Conservation (phyloP, 208 protist genomes). For the Leishmania amazonensis region DNA sequence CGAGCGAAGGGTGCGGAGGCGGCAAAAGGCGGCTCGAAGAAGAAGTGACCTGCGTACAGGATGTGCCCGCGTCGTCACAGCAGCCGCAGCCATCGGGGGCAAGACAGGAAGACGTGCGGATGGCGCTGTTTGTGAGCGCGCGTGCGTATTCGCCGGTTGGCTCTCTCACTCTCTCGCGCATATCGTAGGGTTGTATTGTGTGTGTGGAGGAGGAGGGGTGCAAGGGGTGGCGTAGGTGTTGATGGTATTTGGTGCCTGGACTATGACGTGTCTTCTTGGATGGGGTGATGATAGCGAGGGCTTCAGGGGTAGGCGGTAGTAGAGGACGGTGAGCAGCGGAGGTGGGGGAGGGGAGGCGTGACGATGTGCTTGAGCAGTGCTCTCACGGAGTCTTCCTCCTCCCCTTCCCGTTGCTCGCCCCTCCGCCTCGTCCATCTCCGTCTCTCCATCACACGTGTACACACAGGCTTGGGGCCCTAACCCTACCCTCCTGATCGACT, state of each 20-base stretch:
- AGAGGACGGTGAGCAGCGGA: background rate
- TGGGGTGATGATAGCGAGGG: background rate
- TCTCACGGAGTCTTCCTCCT: background rate
- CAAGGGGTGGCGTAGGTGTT: background rate
- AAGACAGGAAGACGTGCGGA: background rate
- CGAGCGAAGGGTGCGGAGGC: conserved; percentile 68
- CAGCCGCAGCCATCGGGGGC: too few species aligned
- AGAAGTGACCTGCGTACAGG: conserved; percentile 19
- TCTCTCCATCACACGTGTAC: background rate
- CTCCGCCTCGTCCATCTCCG: background rate
- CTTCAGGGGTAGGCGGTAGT: background rate
- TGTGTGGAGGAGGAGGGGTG: background rate
- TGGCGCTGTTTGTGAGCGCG: background rate
- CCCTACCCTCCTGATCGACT: background rate
- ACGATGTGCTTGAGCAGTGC: background rate
- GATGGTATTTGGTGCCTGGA: background rate
- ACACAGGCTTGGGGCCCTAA: background rate
- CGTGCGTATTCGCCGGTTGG: background rate
- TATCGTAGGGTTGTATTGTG: background rate
- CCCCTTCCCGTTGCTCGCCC: background rate
- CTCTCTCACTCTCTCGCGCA: background rate
- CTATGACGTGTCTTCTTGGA: background rate
- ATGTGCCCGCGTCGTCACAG: background rate
- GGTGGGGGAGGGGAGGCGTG: background rate
- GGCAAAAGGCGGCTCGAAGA: conserved; percentile 48